Evolutionary conservation across 768 basidiomycete species (phyloP), one percentile per base, ranked within the genome.

Genomic region (Chalciporus sphaerocephalus): DNA sequence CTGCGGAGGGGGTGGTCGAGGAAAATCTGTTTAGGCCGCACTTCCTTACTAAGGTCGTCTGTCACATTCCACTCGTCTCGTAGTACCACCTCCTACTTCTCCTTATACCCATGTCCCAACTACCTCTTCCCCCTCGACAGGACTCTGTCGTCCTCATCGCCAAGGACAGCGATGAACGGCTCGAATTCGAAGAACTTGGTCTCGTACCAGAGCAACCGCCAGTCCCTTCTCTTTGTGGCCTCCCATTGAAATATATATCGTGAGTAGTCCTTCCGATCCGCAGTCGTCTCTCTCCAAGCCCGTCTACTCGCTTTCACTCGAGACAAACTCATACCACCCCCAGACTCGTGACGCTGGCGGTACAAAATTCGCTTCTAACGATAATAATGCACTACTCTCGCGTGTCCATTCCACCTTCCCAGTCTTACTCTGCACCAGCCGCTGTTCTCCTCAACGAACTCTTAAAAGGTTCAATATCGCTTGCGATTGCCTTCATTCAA

Each of bases 311-410:
- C 11, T 27, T 27, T 12, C 10, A 32, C 30, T 32, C 15, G 13
- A 6, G 23, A 10, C 47, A 13, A 23, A 5, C 17, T 39, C 38
- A 42, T 53, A 42, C 1, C 24, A 34, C 32, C n/a, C 3, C 39
- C 59, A 90, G 87, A 41, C 75, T 90, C 46, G 74, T 88, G 48
- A 87, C 84, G n/a, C 76, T 93, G 62, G 91, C 91, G 40, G 78
- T 92, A 40, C 94, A 98, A 71, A 97, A 97, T 69, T 92, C 92
- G 17, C 71, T 82, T 45, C 64, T 98, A 45, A 88, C 92, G 25
- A 80, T 98, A 65, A 86, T 97, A 64, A 94, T 98, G 89, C 93
- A 96, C 72, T 90, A 95, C 68, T 96, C 95, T 30, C 83, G 93
- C 52, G 84, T 90, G 42, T 85, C 87, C 9, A 79, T 82, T 15